Evolutionary conservation across 768 basidiomycete species (phyloP), one percentile per base, ranked within the genome.

Genomic region (Serendipita vermifera): DNA sequence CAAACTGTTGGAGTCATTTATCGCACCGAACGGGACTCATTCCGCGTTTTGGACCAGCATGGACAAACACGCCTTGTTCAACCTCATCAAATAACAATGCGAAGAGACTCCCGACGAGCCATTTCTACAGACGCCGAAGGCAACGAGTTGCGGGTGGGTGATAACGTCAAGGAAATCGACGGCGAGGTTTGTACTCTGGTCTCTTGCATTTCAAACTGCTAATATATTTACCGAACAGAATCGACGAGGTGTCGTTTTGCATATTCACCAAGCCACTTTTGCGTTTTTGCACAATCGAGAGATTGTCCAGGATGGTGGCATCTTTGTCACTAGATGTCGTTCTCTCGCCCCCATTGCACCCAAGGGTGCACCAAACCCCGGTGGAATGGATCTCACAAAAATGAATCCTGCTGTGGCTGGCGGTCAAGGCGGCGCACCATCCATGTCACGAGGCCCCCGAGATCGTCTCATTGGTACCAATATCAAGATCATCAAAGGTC

Each of bases 1-100:
- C 87, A 92, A 67, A 94, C 92, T 3, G 90, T 92, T 33, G 96
- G 92, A 66, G 90, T 98, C 58, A 96, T 98, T 60, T 96, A 85
- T 78, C 93, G 94, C 68, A 93, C 92, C 1, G 96, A 98, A 66
- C 83, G 91, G 13, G 90, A 91, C 65, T 83, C 90, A 5, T 91
- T 99, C 80, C 88, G 92, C 56, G 86, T 99, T 2, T 75, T 99
- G 54, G 94, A 98, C 64, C 96, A 98, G 66, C 85, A 89, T 62
- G 89, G 91, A 1, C 83, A 89, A 70, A 79, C 87, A 14, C 85
- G 90, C 14, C 75, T 86, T 5, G 85, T 98, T 3, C 85, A 88
- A 64, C 92, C 94, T 3, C 89, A 92, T 60, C 93, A 98, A 64
- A 93, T 99, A 59, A 86, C 87, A 5, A 87, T 90, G 82, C 81